Conservation (phyloP, 371 early-diverging fungal genomes). For the Rhizomucor pusillus region DNA sequence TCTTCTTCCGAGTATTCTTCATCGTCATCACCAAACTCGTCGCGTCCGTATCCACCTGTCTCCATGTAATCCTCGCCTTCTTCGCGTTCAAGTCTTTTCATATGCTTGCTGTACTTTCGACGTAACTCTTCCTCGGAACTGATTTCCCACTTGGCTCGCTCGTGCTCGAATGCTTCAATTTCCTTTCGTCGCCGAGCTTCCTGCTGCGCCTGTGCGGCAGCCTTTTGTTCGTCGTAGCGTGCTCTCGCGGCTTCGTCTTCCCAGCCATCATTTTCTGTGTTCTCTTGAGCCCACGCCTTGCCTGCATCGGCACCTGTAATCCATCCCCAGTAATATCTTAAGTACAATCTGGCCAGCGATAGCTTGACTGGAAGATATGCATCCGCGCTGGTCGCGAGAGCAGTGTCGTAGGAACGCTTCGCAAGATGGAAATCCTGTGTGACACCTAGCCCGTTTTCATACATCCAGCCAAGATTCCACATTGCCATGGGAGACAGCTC, state of each 20-base stretch:
- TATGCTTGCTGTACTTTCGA: slow-evolving; percentile 32
- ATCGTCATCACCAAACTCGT: slow-evolving; percentile 23
- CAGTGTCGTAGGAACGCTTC: slow-evolving; percentile 86
- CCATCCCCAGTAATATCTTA: slow-evolving; percentile 65
- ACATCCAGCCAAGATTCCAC: slow-evolving; percentile 97
- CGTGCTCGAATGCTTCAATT: slow-evolving; percentile 18
- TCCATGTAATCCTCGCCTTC: slow-evolving; percentile 25
- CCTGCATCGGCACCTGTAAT: slow-evolving; percentile 56
- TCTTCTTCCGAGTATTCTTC: slow-evolving; percentile 47
- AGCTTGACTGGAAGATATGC: slow-evolving; percentile 82
- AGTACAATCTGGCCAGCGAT: slow-evolving; percentile 68
- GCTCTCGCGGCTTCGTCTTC: slow-evolving; percentile 2
- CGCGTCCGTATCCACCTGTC: slow-evolving; percentile 16
- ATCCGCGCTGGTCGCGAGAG: slow-evolving; percentile 72
- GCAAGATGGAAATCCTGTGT: slow-evolving; percentile 88
- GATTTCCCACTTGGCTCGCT: slow-evolving; percentile 18
- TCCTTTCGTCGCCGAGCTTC: slow-evolving; percentile 21
- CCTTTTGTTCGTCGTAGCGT: not conserved
- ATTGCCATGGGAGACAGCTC: slow-evolving; percentile 83
- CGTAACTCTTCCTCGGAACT: slow-evolving; percentile 42
- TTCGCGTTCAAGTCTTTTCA: slow-evolving; percentile 33
- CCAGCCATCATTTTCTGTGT: not conserved
- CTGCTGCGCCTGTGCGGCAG: slow-evolving; percentile 1
- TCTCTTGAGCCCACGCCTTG: too few species aligned
- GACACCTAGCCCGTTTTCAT: slow-evolving; percentile 93